Conservation (phyloP, 108 stramenopile species). For the Skeletonema potamos region DNA sequence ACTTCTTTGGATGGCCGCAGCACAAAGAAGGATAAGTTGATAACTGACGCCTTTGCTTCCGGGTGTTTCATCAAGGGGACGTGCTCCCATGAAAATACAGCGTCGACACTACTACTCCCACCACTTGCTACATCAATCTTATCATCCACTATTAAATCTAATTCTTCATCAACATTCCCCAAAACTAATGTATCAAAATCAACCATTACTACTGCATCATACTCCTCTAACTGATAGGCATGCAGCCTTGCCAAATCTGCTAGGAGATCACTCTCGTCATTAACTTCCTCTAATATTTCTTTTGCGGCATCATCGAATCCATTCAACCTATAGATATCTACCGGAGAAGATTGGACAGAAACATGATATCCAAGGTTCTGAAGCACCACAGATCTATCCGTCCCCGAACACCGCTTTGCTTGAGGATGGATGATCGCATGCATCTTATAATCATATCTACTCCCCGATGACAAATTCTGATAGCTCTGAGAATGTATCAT, state of each 20-base stretch:
- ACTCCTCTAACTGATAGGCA: slow-evolving; percentile 34
- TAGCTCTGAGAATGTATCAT: slow-evolving; percentile 58
- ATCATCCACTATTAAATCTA: slow-evolving; percentile 27
- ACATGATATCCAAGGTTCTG: slow-evolving; percentile 38
- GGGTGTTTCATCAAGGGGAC: slow-evolving; percentile 12
- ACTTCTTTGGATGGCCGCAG: slow-evolving; percentile 35
- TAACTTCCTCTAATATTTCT: background rate
- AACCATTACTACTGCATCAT: slow-evolving; percentile 37
- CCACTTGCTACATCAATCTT: background rate
- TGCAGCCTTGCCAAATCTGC: slow-evolving; percentile 33
- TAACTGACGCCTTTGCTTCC: slow-evolving; percentile 24
- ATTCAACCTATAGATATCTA: background rate
- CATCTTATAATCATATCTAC: slow-evolving; percentile 74
- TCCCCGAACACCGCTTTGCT: slow-evolving; percentile 45
- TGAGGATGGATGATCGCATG: slow-evolving; percentile 64
- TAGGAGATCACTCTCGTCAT: slow-evolving; percentile 1
- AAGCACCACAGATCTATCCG: slow-evolving; percentile 23
- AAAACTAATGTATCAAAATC: slow-evolving; percentile 45
- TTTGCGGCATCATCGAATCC: slow-evolving; percentile 26
- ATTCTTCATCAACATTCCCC: slow-evolving; percentile 28
- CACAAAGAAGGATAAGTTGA: slow-evolving; percentile 41
- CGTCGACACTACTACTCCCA: slow-evolving; percentile 13
- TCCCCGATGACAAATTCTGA: slow-evolving; percentile 29
- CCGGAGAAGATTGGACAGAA: slow-evolving; percentile 10
- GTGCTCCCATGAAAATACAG: slow-evolving; percentile 50